Conservation (phyloP, 768 basidiomycete genomes). For the Kwoniella newhampshirensis region DNA sequence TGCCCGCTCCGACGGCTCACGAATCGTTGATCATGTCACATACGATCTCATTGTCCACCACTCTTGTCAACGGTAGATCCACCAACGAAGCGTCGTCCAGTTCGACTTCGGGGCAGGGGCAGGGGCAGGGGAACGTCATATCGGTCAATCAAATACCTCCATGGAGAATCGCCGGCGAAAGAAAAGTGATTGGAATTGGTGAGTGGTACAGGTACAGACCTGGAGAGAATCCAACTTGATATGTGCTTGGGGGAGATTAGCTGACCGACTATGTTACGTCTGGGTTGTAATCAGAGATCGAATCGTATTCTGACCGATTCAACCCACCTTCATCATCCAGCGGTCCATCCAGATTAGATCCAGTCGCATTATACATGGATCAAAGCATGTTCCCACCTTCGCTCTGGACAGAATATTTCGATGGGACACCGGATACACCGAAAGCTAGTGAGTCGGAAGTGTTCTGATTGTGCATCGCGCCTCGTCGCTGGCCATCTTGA, state of each 20-base stretch:
- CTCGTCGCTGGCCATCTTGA: too few relatives aligned
- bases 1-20: constrained; percentile 26
- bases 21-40: constrained; percentile 27
- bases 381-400: constrained; percentile 36
- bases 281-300: too few relatives aligned
- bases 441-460: constrained; percentile 25
- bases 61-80: constrained; percentile 20
- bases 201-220: too few relatives aligned
- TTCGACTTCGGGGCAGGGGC: neutral
- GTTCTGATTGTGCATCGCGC: too few relatives aligned
- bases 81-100: constrained; percentile 8
- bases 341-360: constrained; percentile 25
- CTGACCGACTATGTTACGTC: too few relatives aligned
- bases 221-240: too few relatives aligned
- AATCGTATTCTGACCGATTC: constrained; percentile 40
- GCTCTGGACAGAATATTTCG: constrained; percentile 44
- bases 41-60: constrained; percentile 25
- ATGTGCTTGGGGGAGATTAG: too few relatives aligned
- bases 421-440: constrained; percentile 8
- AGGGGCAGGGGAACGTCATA: neutral
- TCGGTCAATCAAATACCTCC: constrained; percentile 11
- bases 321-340: constrained; percentile 4
- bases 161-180: constrained; percentile 35
- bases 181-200: constrained; percentile 45
- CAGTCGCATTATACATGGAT: constrained; percentile 29